Conservation (phyloP, 306 rosid species). For the Lotus japonicus region DNA sequence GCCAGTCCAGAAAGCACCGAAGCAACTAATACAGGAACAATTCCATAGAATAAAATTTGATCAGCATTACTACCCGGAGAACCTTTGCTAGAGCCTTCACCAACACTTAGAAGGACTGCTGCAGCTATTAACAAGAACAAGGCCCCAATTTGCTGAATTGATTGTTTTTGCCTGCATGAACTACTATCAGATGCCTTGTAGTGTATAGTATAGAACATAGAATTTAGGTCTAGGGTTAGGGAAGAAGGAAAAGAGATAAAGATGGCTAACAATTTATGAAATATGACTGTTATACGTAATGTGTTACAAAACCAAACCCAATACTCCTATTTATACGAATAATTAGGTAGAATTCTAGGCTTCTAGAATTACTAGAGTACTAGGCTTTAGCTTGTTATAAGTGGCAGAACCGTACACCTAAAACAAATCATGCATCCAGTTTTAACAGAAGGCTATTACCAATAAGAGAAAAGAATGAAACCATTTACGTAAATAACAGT, state of each 20-base stretch:
- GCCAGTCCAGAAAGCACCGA: slow-evolving; percentile 96
- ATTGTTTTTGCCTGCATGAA: slow-evolving; percentile 79
- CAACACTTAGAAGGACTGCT: slow-evolving; percentile 85
- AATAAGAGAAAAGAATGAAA: slow-evolving; percentile 18
- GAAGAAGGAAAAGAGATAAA: not conserved
- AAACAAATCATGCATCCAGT: not conserved
- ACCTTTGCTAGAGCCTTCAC: slow-evolving; percentile 85
- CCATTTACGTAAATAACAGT: not conserved
- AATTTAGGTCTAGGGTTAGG: not conserved
- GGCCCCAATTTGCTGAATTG: slow-evolving; percentile 91
- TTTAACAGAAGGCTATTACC: not conserved
- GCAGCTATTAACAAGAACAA: slow-evolving; percentile 76
- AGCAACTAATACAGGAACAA: slow-evolving; percentile 82
- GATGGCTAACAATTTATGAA: not conserved
- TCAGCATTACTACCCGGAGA: slow-evolving; percentile 48
- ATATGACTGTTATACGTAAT: slow-evolving; percentile 1
- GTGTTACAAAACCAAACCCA: not conserved
- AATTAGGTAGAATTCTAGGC: not conserved
- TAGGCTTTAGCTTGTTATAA: not conserved
- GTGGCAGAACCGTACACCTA: not conserved
- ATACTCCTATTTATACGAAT: not conserved
- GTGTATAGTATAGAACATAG: not conserved
- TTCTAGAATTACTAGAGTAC: not conserved
- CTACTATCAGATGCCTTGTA: slow-evolving; percentile 26
- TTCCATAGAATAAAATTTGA: slow-evolving; percentile 74